Percentiles rank a stretch among this genome's conserved stretches.
Conservation (phyloP, 2,329 filamentous ascomycete species). For the Karstenula rhodostoma region DNA sequence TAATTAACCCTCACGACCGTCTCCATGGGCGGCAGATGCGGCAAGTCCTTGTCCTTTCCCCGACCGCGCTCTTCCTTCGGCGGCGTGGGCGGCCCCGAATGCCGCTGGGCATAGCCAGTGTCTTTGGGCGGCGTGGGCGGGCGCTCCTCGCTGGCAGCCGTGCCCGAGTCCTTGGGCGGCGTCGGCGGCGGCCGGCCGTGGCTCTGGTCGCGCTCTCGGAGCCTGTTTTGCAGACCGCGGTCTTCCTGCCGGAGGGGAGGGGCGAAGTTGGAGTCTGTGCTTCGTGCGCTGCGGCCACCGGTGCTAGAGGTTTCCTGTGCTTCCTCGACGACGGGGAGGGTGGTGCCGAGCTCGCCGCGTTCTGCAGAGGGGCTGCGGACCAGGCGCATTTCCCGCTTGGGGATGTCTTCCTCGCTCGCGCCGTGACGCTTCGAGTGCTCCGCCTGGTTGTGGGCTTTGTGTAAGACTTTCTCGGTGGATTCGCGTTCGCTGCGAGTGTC, state of each 20-base stretch:
- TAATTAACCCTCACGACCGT: conserved; percentile 44
- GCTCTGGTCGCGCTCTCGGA: conserved; percentile 38
- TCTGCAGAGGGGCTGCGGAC: conserved; percentile 66
- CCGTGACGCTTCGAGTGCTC: conserved; percentile 64
- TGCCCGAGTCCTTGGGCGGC: conserved; percentile 52
- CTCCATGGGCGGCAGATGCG: conserved; percentile 42
- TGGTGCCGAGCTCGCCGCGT: conserved; percentile 63
- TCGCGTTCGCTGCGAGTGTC: conserved; percentile 36
- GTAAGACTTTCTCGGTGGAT: conserved; percentile 62
- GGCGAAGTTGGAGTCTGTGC: conserved; percentile 33
- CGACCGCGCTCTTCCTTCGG: conserved; percentile 48
- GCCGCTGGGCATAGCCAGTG: conserved; percentile 28
- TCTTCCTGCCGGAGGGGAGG: conserved; percentile 35
- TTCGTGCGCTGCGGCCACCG: conserved; percentile 63
- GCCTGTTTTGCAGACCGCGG: conserved; percentile 13
- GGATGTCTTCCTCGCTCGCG: conserved; percentile 63
- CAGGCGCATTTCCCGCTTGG: conserved; percentile 67
- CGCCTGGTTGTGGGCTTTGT: conserved; percentile 67
- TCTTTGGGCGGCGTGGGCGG: conserved; percentile 52
- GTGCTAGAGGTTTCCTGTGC: conserved; percentile 78
- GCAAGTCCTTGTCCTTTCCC: conserved; percentile 45
- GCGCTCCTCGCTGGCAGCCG: conserved; percentile 34
- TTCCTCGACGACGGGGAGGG: conserved; percentile 88
- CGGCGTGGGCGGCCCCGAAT: conserved; percentile 50
- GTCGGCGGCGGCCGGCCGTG: conserved; percentile 52